phyloP scores from a whole-genome alignment of 352 stramenopile genomes.

The Phytopythium montanum region DNA sequence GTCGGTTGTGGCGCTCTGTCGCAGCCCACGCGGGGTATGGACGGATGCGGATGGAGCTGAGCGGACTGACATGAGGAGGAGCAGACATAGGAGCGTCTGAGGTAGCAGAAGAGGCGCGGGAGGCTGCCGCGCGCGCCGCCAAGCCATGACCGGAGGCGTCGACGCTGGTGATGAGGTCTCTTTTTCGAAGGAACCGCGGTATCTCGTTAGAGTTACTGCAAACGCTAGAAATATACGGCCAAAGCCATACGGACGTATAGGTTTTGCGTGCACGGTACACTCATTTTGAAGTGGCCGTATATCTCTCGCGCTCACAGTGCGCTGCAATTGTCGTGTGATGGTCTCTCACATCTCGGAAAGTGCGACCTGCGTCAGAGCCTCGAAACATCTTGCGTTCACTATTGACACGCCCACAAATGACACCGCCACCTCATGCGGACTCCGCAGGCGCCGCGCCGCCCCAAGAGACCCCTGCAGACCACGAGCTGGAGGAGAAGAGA shows the following conservation, averaged over 20 bases:
- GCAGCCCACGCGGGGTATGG: background rate
- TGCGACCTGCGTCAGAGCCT: background rate
- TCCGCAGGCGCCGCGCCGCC: background rate
- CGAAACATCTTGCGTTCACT: conserved; percentile 1
- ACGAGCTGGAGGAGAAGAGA: background rate
- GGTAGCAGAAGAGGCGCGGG: background rate
- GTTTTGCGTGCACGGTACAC: background rate
- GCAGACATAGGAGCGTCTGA: conserved; percentile 5
- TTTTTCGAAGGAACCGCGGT: conserved; percentile 4
- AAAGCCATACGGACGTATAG: background rate
- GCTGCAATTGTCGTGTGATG: background rate
- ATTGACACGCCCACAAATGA: background rate
- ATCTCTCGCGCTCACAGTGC: background rate
- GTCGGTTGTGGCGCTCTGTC: conserved; percentile 4
- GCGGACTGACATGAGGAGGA: background rate
- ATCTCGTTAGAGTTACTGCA: conserved; percentile 4
- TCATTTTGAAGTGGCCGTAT: conserved; percentile 2
- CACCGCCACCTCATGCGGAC: background rate
- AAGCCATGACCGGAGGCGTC: background rate
- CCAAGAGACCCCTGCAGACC: background rate
- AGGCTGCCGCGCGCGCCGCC: background rate
- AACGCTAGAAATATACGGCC: conserved; percentile 1
- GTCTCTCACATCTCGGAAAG: background rate
- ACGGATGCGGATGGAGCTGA: background rate
- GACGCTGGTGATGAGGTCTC: background rate